Percentiles rank a stretch among this genome's conserved stretches.
Conservation (phyloP, 2,329 filamentous ascomycete genomes). For the Coniochaeta sp. region DNA sequence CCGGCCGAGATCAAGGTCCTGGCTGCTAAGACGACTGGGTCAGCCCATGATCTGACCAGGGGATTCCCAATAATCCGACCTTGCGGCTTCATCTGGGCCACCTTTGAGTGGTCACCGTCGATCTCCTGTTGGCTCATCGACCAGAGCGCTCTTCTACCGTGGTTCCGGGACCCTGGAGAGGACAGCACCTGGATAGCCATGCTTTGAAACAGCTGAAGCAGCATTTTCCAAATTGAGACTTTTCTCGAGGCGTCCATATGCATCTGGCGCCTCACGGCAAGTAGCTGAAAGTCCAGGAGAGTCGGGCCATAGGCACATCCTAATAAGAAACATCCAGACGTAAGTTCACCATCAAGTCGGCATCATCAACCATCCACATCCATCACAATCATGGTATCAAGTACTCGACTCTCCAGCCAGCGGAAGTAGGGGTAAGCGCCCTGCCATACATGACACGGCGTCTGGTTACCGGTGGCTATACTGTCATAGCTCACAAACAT, state of each 20-base stretch:
- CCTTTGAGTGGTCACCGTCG: background rate
- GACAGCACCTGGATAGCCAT: background rate
- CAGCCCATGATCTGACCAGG: background rate
- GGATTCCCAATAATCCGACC: background rate
- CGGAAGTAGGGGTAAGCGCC: background rate
- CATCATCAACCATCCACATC: background rate
- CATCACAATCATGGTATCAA: background rate
- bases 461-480: background rate
- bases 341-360: background rate
- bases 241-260: background rate
- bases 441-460: background rate
- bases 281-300: background rate
- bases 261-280: background rate
- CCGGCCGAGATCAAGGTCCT: background rate
- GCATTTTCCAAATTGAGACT: background rate
- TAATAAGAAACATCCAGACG: background rate
- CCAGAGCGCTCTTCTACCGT: background rate
- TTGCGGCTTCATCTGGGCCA: background rate
- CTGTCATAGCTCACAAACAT: background rate
- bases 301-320: background rate
- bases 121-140: background rate
- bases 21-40: background rate
- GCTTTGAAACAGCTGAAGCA: background rate
- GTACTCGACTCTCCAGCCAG: background rate
- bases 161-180: background rate